Evolutionary conservation across 2,329 filamentous ascomycete genomes (phyloP), one percentile per base, ranked within the genome.

Genomic region (Aspergillus udagawae): DNA sequence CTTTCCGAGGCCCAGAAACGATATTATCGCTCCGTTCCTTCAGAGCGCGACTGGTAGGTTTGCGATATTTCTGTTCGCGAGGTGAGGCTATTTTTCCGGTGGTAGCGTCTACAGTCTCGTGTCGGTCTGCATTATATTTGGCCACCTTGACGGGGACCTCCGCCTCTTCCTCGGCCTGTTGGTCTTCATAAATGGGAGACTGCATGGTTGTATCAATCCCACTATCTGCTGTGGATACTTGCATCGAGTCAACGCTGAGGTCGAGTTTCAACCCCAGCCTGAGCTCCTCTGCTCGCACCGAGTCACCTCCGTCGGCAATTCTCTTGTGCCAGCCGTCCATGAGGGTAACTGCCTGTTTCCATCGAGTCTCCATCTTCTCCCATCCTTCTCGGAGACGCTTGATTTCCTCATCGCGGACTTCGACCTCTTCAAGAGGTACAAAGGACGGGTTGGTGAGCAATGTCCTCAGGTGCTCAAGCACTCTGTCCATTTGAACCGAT

Each of bases 391-490:
- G 86, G 50, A 99, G 80, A 52, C 90, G 84, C 53, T 83, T 82
- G 62, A 99, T 97, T 71, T 97, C 92, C 58, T 95, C 89, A 62
- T 99, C 93, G 54, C 93, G 86, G n/a, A 92, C 77, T 68, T 95
- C 88, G 2, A 99, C 91, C 72, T 97, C 94, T 67, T 97, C 94
- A 23, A 97, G 85, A 0, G 93, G 90, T 14, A 97, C 94, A 71
- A 97, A 99, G 2, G 92, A 96, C 1, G 94, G 94, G 68, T 97
- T 97, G 8, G 92, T 97, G 48, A 99, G 80, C 41, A 99, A 84
- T 2, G 83, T 88, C 63, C 89, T 85, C 62, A 99, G 83, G 69
- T 96, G 91, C 35, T 89, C 86, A 59, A 97, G 81, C 9, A 96
- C 86, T 6, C 79, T 79, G 53, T 92, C 87, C 75, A 97, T 85